Base-by-base conservation (phyloP, 257 asterid species). In the Jasminum sambac region DNA sequence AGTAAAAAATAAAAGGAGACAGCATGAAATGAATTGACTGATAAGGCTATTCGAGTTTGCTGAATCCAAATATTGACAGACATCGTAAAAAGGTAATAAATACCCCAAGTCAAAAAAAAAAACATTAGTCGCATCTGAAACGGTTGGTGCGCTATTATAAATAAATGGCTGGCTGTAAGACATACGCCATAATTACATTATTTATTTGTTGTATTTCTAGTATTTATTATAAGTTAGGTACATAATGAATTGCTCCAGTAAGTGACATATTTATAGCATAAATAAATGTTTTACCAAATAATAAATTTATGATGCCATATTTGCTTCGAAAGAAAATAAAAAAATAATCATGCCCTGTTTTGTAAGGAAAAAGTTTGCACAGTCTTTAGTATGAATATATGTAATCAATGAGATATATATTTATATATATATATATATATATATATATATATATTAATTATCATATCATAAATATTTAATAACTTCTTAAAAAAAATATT, bases 191-290 rank as follows among this genome's bases (percentile, higher is more conserved):
- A 57, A 78, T 66, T 69, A 66, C 77, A 30, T 1, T 30, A 30
- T 30, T 30, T 1, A 30, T 30, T 30, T 30, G 4, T 30, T 30
- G 36, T 30, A 73, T 11, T 38, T n/a, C n/a, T n/a, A n/a, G 9
- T 73, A 81, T 77, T 81, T 72, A 81, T 9, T 72, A 67, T 55
- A 72, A 70, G 85, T 81, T 81, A 78, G 85, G 85, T 81, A 14
- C 23, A 75, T 65, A 68, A 74, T 81, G 67, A 81, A 81, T 81
- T 70, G 58, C 68, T 39, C 63, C n/a, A 74, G 72, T 81, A 81
- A 81, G 72, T 77, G 83, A 72, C 58, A 78, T 57, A 77, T 74
- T 78, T 78, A 75, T 19, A 55, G 62, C 62, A 55, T 24, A 23
- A 55, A 55, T 55, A 21, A 55, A 55, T 55, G 62, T 55, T 55